Evolutionary conservation across 1,139 yeast species (phyloP), one percentile per base, ranked within the genome.

Genomic region (Lodderomyces beijingensis): DNA sequence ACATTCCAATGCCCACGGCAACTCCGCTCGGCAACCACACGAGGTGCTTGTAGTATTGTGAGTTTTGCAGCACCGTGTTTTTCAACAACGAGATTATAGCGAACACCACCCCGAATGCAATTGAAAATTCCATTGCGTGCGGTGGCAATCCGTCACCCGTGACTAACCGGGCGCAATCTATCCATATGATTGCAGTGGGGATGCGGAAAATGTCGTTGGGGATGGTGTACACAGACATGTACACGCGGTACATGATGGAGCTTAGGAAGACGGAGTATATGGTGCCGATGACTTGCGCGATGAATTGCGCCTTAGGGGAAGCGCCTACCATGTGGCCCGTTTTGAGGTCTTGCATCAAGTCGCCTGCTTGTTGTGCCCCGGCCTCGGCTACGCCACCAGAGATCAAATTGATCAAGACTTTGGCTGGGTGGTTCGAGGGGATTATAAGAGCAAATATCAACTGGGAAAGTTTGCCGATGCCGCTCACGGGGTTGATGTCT

Each of bases 351-450:
- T 91, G 97, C 95, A 89, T 86, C 50, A 91, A 66, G 59, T 91
- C 98, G 11, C 98, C 98, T 1, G 97, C 96, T 57, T 91, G 98
- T 57, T 91, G 97, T 2, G 98, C 96, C 5, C 98, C 97, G 1
- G 98, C 97, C 59, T 91, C 98, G 1, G 97, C 94, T 21, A 91
- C 80, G 5, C 96, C 97, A 11, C 98, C 98, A 3, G 97, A 96
- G 3, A 91, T 81, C 35, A 91, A 65, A 52, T 91, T 91, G 32
- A 88, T 79, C 25, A 91, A 62, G 3, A 91, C 84, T 11, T 86
- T 77, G 2, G 93, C 88, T 1, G 95, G 94, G 41, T 81, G 84
- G 30, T 67, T 58, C 11, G 67, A 66, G 1, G 96, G 95, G n/a
- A 88, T 70, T 4, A 89, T 70, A 6, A 85, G 51, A 0, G 96